phyloP scores from a whole-genome alignment of 78 protist species.

The slime mould (Dictyostelium discoideum) region dicty_2.7 NC_007089.4:721001-721500 shows the following conservation, averaged over 20 bases:
- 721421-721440: slow-evolving; percentile 34
- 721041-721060: not conserved
- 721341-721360: slow-evolving; percentile 84
- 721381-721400: slow-evolving; percentile 88
- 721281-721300: slow-evolving; percentile 80
- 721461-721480: slow-evolving; percentile 57
- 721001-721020: not conserved
- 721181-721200: slow-evolving; percentile 31
- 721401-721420: slow-evolving; percentile 29
- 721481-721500: slow-evolving; percentile 58
- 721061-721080: not conserved
- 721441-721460: slow-evolving; percentile 83
- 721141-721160: slow-evolving; percentile 87
- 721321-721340: slow-evolving; percentile 91
- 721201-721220: slow-evolving; percentile 36
- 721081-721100: slow-evolving; percentile 84
- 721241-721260: slow-evolving; percentile 88
- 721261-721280: slow-evolving; percentile 92
- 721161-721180: slow-evolving; percentile 82
- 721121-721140: slow-evolving; percentile 82
- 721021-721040: slow-evolving; percentile 4
- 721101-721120: slow-evolving; percentile 63
- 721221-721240: slow-evolving; percentile 64
- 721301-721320: slow-evolving; percentile 86
- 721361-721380: slow-evolving; percentile 91